Base-by-base conservation (phyloP, 768 basidiomycete genomes). In the Boletus pseudo-olivaceus region DNA sequence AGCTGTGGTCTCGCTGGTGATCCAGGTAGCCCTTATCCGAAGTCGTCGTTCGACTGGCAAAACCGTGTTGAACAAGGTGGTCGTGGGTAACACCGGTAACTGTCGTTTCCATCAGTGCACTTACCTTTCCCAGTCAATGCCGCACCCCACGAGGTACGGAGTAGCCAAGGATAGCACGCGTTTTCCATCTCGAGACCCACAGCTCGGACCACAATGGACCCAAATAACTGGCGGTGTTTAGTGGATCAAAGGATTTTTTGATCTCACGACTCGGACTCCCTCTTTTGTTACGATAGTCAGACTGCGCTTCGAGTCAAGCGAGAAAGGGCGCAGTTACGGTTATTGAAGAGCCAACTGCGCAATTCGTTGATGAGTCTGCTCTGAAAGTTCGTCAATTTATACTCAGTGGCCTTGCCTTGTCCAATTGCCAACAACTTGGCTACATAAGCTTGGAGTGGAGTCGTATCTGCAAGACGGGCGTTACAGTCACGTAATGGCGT, bases 1-100 rank as follows among this genome's bases (percentile, higher is more conserved):
- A 10, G 33, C 12, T 12, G 33, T 33, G 33, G 33, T 17, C 8
- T 37, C 35, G 35, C 6, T 38, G n/a, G 7, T 7, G n/a, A 9
- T 19, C n/a, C 37, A n/a, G 37, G n/a, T n/a, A 38, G 7, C 37
- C 14, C 2, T 14, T 35, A 15, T 7, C 34, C 34, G 14, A 17
- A 37, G n/a, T 38, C 37, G 37, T n/a, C 8, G 37, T 61, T 4
- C 66, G 65, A 51, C 77, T 26, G 34, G 34, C 80, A 10, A 73
- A 75, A 7, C 72, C 23, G 23, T 23, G 23, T 23, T 4, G 23
- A 23, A 23, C 23, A 23, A 23, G 23, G 23, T 23, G 23, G 23
- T 23, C 23, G 23, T 23, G 23, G 23, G 23, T 23, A 23, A 8
- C 35, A 17, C 17, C 7, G 66, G 59, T 66, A 73, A 32, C 68